Evolutionary conservation across 306 rosid genomes (phyloP).

Genomic region (Vigna mungo): DNA sequence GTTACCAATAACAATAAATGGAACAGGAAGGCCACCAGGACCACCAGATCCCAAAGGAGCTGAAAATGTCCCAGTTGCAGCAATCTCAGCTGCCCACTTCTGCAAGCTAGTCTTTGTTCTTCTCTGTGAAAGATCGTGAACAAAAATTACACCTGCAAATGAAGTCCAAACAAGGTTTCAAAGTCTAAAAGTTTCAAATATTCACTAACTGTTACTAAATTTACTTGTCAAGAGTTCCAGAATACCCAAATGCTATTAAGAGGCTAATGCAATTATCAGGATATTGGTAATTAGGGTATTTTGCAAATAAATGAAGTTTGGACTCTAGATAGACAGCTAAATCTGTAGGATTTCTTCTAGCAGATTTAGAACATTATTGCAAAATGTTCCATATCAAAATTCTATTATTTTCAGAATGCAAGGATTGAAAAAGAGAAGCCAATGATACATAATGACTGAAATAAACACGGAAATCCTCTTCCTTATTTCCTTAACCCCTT

Average conservation of each 20-base stretch:
- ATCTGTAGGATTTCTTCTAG: not conserved
- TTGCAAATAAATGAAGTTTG: conserved; percentile 30
- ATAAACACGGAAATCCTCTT: conserved; percentile 4
- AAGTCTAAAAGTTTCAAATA: conserved; percentile 25
- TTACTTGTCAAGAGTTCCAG: conserved; percentile 27
- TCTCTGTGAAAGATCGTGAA: conserved; percentile 97
- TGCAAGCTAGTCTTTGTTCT: conserved; percentile 93
- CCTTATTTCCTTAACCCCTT: not conserved
- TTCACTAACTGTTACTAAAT: conserved; percentile 19
- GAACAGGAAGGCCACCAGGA: conserved; percentile 96
- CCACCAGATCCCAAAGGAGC: conserved; percentile 97
- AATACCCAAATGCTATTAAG: conserved; percentile 16
- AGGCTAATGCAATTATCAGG: conserved; percentile 13
- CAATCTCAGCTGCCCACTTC: conserved; percentile 94
- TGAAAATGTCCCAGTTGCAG: conserved; percentile 91
- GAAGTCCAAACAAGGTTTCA: conserved; percentile 45
- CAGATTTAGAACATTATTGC: conserved; percentile 17
- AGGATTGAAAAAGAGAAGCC: conserved; percentile 28
- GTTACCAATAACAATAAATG: conserved; percentile 87
- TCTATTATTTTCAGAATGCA: conserved; percentile 20
- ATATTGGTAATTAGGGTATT: conserved; percentile 1
- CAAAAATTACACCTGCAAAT: conserved; percentile 91
- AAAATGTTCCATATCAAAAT: not conserved
- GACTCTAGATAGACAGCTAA: not conserved
- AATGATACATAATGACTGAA: not conserved